Evolutionary conservation across 495 filamentous ascomycete genomes (phyloP).

Genomic region (Talaromyces proteolyticus): DNA sequence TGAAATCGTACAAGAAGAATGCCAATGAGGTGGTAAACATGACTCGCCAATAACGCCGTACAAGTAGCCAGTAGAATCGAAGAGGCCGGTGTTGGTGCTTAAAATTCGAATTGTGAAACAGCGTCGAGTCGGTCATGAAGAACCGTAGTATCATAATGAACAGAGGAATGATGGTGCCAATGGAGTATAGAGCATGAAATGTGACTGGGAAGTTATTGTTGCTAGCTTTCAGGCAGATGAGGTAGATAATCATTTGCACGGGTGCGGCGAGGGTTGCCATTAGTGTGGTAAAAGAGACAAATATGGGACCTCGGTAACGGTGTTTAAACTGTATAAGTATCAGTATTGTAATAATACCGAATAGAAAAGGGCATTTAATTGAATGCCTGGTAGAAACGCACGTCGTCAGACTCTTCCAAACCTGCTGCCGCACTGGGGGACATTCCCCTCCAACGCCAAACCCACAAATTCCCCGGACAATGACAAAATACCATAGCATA

Average conservation of each 20-base stretch:
- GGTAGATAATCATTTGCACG: constrained; percentile 28
- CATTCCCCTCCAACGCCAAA: constrained; percentile 32
- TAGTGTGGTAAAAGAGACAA: constrained; percentile 28
- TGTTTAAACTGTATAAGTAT: constrained; percentile 17
- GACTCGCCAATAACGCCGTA: constrained; percentile 20
- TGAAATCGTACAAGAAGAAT: constrained; percentile 31
- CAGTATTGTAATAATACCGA: no score
- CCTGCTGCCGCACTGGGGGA: constrained; percentile 27
- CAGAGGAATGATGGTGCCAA: constrained; percentile 23
- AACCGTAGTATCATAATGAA: constrained; percentile 22
- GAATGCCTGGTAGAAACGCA: no score
- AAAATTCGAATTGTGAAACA: constrained; percentile 27
- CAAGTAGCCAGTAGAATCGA: constrained; percentile 19
- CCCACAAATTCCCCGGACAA: constrained; percentile 25
- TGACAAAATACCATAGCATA: constrained; percentile 31
- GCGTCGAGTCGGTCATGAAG: constrained; percentile 27
- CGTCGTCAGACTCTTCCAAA: constrained; percentile 26
- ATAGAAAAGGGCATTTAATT: no score
- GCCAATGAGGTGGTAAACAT: constrained; percentile 25
- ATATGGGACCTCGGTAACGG: constrained; percentile 24
- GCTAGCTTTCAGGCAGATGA: constrained; percentile 24
- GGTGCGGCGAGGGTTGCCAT: constrained; percentile 28
- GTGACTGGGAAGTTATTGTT: constrained; percentile 25
- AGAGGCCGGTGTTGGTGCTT: constrained; percentile 12
- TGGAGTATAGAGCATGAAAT: constrained; percentile 27